Evolutionary conservation across 2,329 filamentous ascomycete genomes (phyloP).

Genomic region (Talaromyces verruculosus): DNA sequence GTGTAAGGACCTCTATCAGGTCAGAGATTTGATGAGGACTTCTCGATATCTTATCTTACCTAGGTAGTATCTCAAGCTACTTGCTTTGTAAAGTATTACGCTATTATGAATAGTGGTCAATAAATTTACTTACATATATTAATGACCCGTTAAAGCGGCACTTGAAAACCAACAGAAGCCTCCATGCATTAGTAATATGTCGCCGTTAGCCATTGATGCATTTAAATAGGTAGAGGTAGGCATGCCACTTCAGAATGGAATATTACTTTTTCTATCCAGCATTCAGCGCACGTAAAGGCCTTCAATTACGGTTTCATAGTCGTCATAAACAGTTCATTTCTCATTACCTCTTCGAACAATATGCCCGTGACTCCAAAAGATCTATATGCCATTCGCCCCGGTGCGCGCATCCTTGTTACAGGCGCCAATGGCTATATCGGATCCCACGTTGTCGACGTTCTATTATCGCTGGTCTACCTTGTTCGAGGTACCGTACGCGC

Average conservation of each 20-base stretch:
- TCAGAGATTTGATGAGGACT: too few species aligned
- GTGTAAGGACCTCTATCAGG: too few species aligned
- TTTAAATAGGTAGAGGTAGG: not conserved
- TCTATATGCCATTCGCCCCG: constrained; percentile 27
- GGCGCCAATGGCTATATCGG: constrained; percentile 50
- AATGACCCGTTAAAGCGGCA: too few species aligned
- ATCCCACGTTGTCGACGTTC: constrained; percentile 43
- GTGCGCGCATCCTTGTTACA: constrained; percentile 46
- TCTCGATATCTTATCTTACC: too few species aligned
- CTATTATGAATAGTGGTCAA: too few species aligned
- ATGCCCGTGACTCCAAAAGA: not conserved
- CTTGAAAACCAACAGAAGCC: too few species aligned
- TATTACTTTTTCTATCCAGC: not conserved
- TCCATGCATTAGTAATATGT: too few species aligned
- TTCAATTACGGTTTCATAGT: not conserved
- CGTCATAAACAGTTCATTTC: not conserved
- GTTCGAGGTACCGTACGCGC: constrained; percentile 50
- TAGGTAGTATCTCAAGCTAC: too few species aligned
- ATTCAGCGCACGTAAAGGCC: not conserved
- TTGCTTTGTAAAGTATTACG: too few species aligned
- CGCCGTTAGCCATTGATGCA: not conserved
- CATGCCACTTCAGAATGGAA: not conserved
- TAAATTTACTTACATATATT: too few species aligned
- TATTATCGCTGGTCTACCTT: constrained; percentile 43
- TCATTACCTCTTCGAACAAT: not conserved